phyloP scores from a whole-genome alignment of 192 early-diverging fungal species.

The Coemansia sp. region DNA sequence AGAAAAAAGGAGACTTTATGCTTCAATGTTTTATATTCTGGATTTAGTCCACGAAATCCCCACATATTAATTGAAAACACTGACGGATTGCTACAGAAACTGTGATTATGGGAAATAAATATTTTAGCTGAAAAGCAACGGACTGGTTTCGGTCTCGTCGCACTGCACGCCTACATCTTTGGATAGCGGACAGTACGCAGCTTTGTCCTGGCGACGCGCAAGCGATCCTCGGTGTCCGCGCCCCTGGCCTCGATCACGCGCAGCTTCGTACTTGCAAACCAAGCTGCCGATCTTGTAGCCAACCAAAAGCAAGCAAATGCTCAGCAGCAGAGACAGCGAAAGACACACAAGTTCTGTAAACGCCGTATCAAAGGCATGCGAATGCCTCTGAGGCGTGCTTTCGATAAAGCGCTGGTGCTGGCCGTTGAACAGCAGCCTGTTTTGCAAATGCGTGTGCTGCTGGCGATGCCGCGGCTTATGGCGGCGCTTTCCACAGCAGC shows the following conservation, averaged over 20 bases:
- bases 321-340: conserved; percentile 21
- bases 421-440: not conserved
- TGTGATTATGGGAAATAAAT: no score
- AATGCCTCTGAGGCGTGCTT: not conserved
- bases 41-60: not conserved
- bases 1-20: conserved; percentile 6
- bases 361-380: conserved; percentile 11
- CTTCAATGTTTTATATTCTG: not conserved
- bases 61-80: no score
- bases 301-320: conserved; percentile 28
- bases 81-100: no score
- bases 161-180: not conserved
- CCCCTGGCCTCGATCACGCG: conserved; percentile 4
- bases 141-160: conserved; percentile 2
- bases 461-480: conserved; percentile 9
- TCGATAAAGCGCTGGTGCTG: not conserved
- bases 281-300: conserved; percentile 41
- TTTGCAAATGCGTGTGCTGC: not conserved
- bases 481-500: not conserved
- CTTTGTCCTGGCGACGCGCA: conserved; percentile 3
- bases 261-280: conserved; percentile 26
- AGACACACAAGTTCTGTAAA: conserved; percentile 22
- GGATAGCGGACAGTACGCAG: not conserved
- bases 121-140: not conserved
- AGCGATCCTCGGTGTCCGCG: conserved; percentile 8